phyloP scores from a whole-genome alignment of 305 asterid species.

The Plantago lanceolata region DNA sequence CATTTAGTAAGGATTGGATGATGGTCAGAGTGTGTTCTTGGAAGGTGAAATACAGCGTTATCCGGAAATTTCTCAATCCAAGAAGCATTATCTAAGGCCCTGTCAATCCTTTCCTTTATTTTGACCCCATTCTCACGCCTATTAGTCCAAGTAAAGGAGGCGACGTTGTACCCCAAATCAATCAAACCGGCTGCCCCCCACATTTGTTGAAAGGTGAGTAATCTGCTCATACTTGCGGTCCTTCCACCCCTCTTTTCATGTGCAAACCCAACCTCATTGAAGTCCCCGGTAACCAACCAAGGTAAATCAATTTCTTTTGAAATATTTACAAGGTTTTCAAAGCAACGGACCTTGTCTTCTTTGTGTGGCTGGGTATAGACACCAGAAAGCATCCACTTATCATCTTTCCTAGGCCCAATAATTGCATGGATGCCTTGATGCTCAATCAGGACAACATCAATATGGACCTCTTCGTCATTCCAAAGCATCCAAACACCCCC shows the following conservation, averaged over 20 bases:
- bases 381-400: not conserved
- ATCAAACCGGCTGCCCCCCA: not conserved
- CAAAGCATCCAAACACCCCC: slow-evolving; percentile 8
- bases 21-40: not conserved
- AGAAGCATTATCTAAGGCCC: not conserved
- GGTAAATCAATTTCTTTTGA: not conserved
- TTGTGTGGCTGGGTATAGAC: not conserved
- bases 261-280: not conserved
- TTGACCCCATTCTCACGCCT: not conserved
- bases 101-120: not conserved
- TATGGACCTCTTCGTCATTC: not conserved
- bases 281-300: not conserved
- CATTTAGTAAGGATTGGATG: not conserved
- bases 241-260: not conserved
- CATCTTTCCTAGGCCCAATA: not conserved
- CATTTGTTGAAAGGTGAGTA: not conserved
- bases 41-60: not conserved
- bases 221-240: not conserved
- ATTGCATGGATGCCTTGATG: not conserved
- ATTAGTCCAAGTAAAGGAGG: not conserved
- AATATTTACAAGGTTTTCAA: not conserved
- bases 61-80: not conserved
- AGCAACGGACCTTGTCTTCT: too few relatives aligned
- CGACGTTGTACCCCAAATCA: not conserved
- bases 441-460: not conserved